Evolutionary conservation across 768 basidiomycete species (phyloP).

Genomic region (Jaapia argillacea): DNA sequence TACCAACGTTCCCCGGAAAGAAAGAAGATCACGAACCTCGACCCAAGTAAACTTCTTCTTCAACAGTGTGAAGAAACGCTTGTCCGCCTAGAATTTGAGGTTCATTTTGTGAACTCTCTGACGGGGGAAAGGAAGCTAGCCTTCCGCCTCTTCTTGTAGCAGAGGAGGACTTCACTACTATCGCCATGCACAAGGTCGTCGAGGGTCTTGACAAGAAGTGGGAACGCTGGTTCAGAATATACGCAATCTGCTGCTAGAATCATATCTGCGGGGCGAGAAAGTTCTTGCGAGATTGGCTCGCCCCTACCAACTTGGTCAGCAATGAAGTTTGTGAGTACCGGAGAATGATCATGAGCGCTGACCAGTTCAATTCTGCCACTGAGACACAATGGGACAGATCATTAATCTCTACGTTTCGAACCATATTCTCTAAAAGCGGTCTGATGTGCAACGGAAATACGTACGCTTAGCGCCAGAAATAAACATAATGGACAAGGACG

Average conservation of each 20-base stretch:
- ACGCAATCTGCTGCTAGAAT: constrained; percentile 92
- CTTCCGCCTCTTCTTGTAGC: constrained; percentile 91
- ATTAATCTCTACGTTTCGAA: constrained; percentile 62
- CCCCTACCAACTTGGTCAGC: constrained; percentile 41
- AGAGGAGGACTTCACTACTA: constrained; percentile 70
- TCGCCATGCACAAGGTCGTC: constrained; percentile 39
- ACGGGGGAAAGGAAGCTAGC: constrained; percentile 23
- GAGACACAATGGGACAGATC: constrained; percentile 36
- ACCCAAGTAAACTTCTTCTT: constrained; percentile 71
- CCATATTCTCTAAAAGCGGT: constrained; percentile 72
- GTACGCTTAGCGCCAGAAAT: neutral
- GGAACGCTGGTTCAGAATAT: constrained; percentile 91
- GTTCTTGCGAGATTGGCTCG: constrained; percentile 33
- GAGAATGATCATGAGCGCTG: no score
- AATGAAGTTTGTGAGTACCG: neutral
- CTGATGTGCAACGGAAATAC: constrained; percentile 29
- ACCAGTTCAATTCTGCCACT: constrained; percentile 81
- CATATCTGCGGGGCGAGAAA: constrained; percentile 44
- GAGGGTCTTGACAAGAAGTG: constrained; percentile 75
- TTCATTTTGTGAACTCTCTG: neutral
- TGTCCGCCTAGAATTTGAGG: constrained; percentile 83
- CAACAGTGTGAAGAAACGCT: constrained; percentile 72
- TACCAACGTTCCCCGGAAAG: neutral
- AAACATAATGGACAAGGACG: constrained; percentile 24
- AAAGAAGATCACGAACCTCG: constrained; percentile 31